phyloP scores from a whole-genome alignment of 495 filamentous ascomycete species.

The Mycothermus thermophilus region DNA sequence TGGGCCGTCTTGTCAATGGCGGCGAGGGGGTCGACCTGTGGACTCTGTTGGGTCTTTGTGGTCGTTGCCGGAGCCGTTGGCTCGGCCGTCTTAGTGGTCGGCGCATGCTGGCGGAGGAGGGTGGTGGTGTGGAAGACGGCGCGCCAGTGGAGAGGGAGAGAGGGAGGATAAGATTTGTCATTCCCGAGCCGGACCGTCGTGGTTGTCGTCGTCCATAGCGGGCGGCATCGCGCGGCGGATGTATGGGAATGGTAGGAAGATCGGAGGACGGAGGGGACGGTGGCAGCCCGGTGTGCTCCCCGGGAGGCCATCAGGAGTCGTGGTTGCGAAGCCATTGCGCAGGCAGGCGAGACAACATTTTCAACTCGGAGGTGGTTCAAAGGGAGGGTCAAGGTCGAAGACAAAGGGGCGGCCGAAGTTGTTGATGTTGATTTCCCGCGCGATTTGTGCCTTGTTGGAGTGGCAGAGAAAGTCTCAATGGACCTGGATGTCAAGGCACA shows the following conservation, averaged over 20 bases:
- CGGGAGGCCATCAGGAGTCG: constrained; percentile 17
- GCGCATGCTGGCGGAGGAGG: background rate
- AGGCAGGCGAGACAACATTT: constrained; percentile 2
- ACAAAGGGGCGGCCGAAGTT: background rate
- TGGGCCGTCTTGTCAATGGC: constrained; percentile 45
- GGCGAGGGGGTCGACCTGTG: constrained; percentile 16
- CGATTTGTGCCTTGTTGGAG: constrained; percentile 5
- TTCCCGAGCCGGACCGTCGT: constrained; percentile 1
- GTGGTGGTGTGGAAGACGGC: constrained; percentile 13
- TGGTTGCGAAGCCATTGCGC: constrained; percentile 15
- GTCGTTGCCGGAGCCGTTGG: background rate
- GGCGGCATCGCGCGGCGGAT: too few relatives aligned
- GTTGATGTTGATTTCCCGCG: too few relatives aligned
- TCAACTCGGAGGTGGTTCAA: too few relatives aligned
- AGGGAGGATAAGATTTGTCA: too few relatives aligned
- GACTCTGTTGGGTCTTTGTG: constrained; percentile 4
- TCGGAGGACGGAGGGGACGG: constrained; percentile 4
- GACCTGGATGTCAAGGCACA: too few relatives aligned
- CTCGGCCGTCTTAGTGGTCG: background rate
- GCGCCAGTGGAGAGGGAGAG: constrained; percentile 6
- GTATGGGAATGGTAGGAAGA: background rate
- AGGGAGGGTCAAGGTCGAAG: background rate
- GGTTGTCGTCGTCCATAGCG: constrained; percentile 2
- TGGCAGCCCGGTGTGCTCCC: constrained; percentile 6
- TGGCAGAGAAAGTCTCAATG: background rate